These are phyloP conservation scores for Chlamydomonas applanata DNA, from an alignment of 139 green algal species.

Conservation along the genomic window DNA sequence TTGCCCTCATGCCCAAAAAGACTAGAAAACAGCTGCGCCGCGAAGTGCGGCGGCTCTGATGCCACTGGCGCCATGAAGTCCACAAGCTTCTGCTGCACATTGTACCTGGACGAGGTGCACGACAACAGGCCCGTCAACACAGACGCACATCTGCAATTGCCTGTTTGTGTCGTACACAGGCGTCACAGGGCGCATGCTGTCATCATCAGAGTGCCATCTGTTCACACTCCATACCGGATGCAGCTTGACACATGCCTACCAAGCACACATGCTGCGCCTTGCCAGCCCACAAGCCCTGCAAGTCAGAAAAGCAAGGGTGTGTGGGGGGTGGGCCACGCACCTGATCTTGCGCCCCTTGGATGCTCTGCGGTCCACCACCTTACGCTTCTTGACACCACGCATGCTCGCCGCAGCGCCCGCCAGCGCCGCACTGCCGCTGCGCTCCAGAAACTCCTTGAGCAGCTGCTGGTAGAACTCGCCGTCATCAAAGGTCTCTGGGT, in stretches of 20 bases:
- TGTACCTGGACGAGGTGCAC: conserved; percentile 41
- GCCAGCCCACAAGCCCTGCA: too few relatives aligned
- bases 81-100: conserved; percentile 89
- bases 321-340: conserved; percentile 3
- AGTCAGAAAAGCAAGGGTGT: background rate
- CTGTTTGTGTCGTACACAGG: too few relatives aligned
- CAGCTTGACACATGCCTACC: too few relatives aligned
- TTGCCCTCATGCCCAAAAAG: conserved; percentile 64
- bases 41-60: conserved; percentile 47
- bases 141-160: too few relatives aligned
- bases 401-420: background rate
- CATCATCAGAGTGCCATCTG: too few relatives aligned
- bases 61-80: conserved; percentile 85
- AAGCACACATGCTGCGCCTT: too few relatives aligned
- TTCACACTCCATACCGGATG: too few relatives aligned
- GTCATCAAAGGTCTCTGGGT: conserved; percentile 88
- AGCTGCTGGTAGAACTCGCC: conserved; percentile 90
- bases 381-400: conserved; percentile 68
- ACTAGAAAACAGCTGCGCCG: conserved; percentile 75
- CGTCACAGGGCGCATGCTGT: too few relatives aligned
- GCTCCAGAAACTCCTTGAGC: conserved; percentile 88
- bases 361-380: conserved; percentile 81
- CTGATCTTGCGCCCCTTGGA: conserved; percentile 90
- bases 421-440: conserved; percentile 14
- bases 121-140: too few relatives aligned